A percentile compares a stretch with the other conserved stretches of the same genome.
phyloP scores from a whole-genome alignment of 1,284 basidiomycete genomes.

The Puccinia sorghi region DNA sequence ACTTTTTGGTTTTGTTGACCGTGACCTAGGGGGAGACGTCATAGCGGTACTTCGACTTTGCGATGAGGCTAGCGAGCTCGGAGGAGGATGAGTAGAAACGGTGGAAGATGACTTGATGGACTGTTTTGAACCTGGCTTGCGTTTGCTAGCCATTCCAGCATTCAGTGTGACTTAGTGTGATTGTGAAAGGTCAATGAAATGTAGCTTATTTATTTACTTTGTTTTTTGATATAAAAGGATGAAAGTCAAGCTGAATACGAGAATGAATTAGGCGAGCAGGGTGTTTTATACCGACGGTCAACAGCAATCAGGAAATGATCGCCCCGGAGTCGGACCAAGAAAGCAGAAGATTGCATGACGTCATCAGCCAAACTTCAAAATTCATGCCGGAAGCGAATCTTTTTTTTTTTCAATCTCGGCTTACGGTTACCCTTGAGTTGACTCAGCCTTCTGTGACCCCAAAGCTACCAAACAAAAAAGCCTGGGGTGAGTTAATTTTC shows the following conservation, averaged over 20 bases:
- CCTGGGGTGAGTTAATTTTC: too few species aligned
- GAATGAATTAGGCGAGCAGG: background rate
- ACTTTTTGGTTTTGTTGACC: background rate
- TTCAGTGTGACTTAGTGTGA: background rate
- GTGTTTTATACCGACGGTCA: too few species aligned
- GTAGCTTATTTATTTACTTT: too few species aligned
- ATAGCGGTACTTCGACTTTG: background rate
- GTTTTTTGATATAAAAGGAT: background rate
- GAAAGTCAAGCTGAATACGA: background rate
- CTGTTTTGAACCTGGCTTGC: conserved; percentile 8
- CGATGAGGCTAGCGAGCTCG: background rate
- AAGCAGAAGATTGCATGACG: too few species aligned
- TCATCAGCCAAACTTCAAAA: too few species aligned
- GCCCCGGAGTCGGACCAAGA: too few species aligned
- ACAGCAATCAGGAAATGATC: too few species aligned
- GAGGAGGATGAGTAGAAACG: conserved; percentile 10
- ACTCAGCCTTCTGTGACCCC: too few species aligned
- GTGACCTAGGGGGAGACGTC: background rate
- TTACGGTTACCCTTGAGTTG: too few species aligned
- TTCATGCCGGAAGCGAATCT: too few species aligned
- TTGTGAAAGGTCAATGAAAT: background rate
- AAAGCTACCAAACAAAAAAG: too few species aligned
- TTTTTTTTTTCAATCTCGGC: too few species aligned
- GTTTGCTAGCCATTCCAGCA: background rate
- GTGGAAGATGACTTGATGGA: conserved; percentile 15